These are phyloP conservation scores for Fusarium sp. DNA, from an alignment of 2,329 filamentous ascomycete genomes.

Conservation along the genomic window DNA sequence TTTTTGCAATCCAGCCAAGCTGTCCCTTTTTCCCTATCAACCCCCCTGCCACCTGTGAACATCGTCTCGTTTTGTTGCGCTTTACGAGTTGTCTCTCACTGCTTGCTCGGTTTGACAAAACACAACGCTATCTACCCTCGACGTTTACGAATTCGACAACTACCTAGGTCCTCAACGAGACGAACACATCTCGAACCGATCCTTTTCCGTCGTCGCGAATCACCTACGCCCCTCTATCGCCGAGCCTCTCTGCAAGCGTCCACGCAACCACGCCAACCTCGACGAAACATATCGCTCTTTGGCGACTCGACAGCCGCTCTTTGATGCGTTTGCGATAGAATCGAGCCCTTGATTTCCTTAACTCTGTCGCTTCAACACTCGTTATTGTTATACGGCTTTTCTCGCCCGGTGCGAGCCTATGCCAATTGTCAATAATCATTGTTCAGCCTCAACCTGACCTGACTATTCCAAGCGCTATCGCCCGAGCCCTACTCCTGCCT, in stretches of 20 bases:
- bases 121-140: conserved; percentile 16
- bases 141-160: conserved; percentile 24
- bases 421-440: conserved; percentile 26
- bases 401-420: conserved; percentile 45
- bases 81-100: conserved; percentile 31
- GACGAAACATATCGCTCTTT: conserved; percentile 1
- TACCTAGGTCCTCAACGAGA: conserved; percentile 19
- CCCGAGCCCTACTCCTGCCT: not conserved
- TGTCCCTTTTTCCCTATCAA: conserved; percentile 40
- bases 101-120: conserved; percentile 25
- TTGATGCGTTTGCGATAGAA: conserved; percentile 43
- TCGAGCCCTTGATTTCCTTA: not conserved
- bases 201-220: conserved; percentile 31
- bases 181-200: conserved; percentile 23
- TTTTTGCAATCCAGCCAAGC: conserved; percentile 44
- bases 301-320: conserved; percentile 4
- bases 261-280: conserved; percentile 11
- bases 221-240: conserved; percentile 18
- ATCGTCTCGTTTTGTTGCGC: conserved; percentile 30
- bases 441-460: conserved; percentile 2
- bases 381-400: conserved; percentile 27
- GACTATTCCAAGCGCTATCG: conserved; percentile 20
- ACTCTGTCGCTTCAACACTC: conserved; percentile 22
- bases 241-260: conserved; percentile 10
- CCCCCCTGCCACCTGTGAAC: conserved; percentile 29